phyloP scores from a whole-genome alignment of 495 filamentous ascomycete species.

The Trichocladium antarcticum region DNA sequence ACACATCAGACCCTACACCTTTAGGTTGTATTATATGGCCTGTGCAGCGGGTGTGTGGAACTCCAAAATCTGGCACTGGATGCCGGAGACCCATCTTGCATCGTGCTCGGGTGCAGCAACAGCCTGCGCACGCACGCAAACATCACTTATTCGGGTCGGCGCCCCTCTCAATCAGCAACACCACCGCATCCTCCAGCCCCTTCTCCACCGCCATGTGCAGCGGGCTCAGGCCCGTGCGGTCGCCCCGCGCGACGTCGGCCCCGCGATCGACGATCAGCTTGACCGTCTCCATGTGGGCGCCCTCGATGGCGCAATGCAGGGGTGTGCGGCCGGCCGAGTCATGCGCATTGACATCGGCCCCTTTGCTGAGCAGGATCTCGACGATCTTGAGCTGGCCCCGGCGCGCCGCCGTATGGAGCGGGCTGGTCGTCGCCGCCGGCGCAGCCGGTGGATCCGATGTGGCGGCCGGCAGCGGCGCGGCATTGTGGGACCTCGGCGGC shows the following conservation, averaged over 20 bases:
- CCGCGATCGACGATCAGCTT: slow-evolving; percentile 16
- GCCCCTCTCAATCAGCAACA: slow-evolving; percentile 19
- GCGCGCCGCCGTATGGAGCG: slow-evolving; percentile 22
- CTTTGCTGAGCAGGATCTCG: slow-evolving; percentile 23
- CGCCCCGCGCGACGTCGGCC: slow-evolving; percentile 12
- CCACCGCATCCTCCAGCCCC: slow-evolving; percentile 23
- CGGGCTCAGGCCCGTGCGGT: slow-evolving; percentile 16
- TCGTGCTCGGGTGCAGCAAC: no score
- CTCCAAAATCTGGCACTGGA: no score
- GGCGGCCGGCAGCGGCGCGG: slow-evolving; percentile 2
- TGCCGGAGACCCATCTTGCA: no score
- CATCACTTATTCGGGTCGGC: slow-evolving; percentile 20
- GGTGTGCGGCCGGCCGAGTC: slow-evolving; percentile 26
- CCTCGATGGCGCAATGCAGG: slow-evolving; percentile 22
- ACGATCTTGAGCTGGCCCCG: slow-evolving; percentile 25
- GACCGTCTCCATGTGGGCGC: slow-evolving; percentile 13
- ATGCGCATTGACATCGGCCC: slow-evolving; percentile 20
- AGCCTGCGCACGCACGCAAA: no score
- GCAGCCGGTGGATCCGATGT: not conserved
- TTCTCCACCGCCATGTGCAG: slow-evolving; percentile 21
- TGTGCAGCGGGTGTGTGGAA: no score
- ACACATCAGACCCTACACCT: no score
- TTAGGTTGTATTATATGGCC: no score
- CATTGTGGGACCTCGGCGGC: slow-evolving; percentile 16
- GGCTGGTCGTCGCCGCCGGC: slow-evolving; percentile 11